phyloP scores from a whole-genome alignment of 208 protist species.

The Trypanosoma grayi region DNA sequence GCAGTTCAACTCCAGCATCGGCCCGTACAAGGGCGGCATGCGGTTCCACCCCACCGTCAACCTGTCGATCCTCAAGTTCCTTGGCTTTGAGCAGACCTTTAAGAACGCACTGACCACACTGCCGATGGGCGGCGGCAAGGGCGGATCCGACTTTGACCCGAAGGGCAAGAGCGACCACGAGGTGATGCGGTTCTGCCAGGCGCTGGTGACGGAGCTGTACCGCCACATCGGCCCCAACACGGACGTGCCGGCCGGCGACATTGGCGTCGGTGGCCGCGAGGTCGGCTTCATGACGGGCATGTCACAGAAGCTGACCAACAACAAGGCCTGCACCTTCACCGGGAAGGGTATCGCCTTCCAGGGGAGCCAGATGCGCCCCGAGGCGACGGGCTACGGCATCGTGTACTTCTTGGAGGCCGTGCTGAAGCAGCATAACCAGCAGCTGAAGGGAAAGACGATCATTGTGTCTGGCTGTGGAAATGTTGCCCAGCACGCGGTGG shows the following conservation, averaged over 20 bases:
- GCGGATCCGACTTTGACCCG: conserved; percentile 93
- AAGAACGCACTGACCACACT: conserved; percentile 94
- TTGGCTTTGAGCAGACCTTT: conserved; percentile 96
- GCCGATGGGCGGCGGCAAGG: conserved; percentile 93
- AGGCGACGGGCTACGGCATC: conserved; percentile 94
- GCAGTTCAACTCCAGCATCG: conserved; percentile 92
- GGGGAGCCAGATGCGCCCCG: conserved; percentile 90
- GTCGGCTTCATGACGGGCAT: conserved; percentile 92
- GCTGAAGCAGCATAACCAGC: conserved; percentile 47
- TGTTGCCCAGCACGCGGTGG: conserved; percentile 84
- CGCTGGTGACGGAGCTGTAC: conserved; percentile 87
- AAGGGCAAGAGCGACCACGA: conserved; percentile 92
- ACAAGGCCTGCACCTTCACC: conserved; percentile 86
- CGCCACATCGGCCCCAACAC: conserved; percentile 88
- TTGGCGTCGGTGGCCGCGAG: conserved; percentile 91
- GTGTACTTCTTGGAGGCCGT: conserved; percentile 90
- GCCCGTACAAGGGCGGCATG: conserved; percentile 95
- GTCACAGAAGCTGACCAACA: conserved; percentile 86
- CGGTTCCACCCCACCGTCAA: conserved; percentile 85
- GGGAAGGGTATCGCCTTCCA: conserved; percentile 89
- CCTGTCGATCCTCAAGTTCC: conserved; percentile 92
- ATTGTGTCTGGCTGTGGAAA: conserved; percentile 92
- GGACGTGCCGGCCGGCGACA: conserved; percentile 95
- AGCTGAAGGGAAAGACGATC: conserved; percentile 69
- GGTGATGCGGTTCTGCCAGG: conserved; percentile 94